A percentile compares a stretch with the other conserved stretches of the same genome.
phyloP scores from a whole-genome alignment of 768 basidiomycete species.

The Kwoniella newhampshirensis region DNA sequence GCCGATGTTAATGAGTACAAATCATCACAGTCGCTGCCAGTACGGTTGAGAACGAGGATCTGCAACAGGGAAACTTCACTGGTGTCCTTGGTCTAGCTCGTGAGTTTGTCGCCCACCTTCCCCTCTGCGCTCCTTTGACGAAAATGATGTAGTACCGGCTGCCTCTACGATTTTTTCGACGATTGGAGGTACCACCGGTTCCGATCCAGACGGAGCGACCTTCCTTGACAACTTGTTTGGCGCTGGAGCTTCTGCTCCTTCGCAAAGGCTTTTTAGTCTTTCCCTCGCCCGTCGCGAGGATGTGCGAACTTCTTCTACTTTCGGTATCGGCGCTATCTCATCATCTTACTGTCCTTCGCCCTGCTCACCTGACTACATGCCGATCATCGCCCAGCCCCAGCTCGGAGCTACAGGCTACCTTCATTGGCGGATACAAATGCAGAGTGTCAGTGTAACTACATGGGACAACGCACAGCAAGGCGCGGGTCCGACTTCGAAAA shows the following conservation, averaged over 20 bases:
- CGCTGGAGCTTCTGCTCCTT: constrained; percentile 39
- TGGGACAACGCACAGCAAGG: constrained; percentile 35
- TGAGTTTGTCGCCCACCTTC: constrained; percentile 16
- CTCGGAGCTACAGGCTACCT: constrained; percentile 41
- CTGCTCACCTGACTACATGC: constrained; percentile 41
- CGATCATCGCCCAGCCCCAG: constrained; percentile 46
- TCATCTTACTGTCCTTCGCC: constrained; percentile 38
- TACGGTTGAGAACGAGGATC: constrained; percentile 40
- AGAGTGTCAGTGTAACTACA: constrained; percentile 34
- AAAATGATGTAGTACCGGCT: constrained; percentile 42
- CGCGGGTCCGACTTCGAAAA: constrained; percentile 11
- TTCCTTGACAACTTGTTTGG: constrained; percentile 53
- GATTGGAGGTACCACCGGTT: constrained; percentile 47
- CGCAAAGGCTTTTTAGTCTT: constrained; percentile 45
- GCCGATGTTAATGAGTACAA: not conserved
- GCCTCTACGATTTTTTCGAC: constrained; percentile 44
- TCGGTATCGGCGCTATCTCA: constrained; percentile 44
- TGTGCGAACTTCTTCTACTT: constrained; percentile 40
- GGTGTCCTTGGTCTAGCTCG: constrained; percentile 49
- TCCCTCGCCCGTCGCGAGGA: constrained; percentile 49
- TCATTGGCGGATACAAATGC: constrained; percentile 47
- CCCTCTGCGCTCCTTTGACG: no score
- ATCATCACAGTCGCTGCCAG: constrained; percentile 34
- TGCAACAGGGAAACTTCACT: constrained; percentile 41
- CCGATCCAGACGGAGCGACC: constrained; percentile 50